A percentile compares a stretch with the other conserved stretches of the same genome.
Evolutionary conservation across 805 yeast species (phyloP).

Genomic region (Wickerhamiella azyma): DNA sequence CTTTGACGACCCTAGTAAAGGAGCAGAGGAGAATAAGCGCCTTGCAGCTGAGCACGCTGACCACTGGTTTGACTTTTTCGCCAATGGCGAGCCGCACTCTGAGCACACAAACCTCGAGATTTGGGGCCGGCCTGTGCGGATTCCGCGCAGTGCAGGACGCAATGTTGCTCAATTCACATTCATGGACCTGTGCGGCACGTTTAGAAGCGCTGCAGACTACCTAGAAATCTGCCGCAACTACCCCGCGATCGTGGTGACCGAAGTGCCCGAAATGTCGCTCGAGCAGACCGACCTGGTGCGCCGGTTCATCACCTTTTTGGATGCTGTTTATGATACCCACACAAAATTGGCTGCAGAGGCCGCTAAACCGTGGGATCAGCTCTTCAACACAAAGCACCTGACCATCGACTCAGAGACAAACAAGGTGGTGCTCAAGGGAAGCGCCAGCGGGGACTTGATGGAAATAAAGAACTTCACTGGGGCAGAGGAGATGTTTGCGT

Average conservation of each 20-base stretch:
- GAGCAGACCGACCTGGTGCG: slow-evolving; percentile 73
- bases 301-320: slow-evolving; percentile 85
- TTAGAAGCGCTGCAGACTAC: slow-evolving; percentile 90
- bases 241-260: slow-evolving; percentile 74
- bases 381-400: slow-evolving; percentile 62
- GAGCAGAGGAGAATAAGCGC: slow-evolving; percentile 11
- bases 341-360: slow-evolving; percentile 81
- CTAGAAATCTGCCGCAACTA: slow-evolving; percentile 65
- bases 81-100: slow-evolving; percentile 33
- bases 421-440: slow-evolving; percentile 15
- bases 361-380: slow-evolving; percentile 68
- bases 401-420: slow-evolving; percentile 27
- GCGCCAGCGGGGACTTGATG: slow-evolving; percentile 38
- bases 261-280: slow-evolving; percentile 73
- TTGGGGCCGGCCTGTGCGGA: slow-evolving; percentile 76
- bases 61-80: slow-evolving; percentile 71
- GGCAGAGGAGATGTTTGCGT: slow-evolving; percentile 93
- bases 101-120: slow-evolving; percentile 33
- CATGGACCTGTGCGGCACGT: slow-evolving; percentile 71
- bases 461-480: slow-evolving; percentile 42
- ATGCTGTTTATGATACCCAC: slow-evolving; percentile 88
- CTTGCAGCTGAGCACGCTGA: slow-evolving; percentile 49
- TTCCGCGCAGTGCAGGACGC: slow-evolving; percentile 66
- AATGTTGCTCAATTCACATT: slow-evolving; percentile 84
- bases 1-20: slow-evolving; percentile 39